Evolutionary conservation across 192 early-diverging fungal species (phyloP).

Genomic region (Backusella circina): DNA sequence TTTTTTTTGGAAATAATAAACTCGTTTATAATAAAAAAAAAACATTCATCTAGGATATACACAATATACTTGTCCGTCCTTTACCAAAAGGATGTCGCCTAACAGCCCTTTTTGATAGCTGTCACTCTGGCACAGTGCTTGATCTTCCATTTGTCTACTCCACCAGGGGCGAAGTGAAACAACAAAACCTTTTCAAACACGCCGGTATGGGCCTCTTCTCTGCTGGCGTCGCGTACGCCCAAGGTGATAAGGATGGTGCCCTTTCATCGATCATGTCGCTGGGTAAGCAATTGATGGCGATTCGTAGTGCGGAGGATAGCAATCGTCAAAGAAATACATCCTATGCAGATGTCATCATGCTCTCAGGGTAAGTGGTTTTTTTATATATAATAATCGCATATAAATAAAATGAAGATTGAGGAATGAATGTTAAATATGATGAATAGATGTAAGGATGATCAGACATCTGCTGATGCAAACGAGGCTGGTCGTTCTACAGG

Average conservation of each 20-base stretch:
- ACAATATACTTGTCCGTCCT: conserved; percentile 68
- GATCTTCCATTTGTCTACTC: conserved; percentile 81
- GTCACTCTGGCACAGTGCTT: conserved; percentile 79
- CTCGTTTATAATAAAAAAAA: not conserved
- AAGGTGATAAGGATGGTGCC: conserved; percentile 40
- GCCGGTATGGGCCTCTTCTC: conserved; percentile 41
- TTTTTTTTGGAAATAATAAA: not conserved
- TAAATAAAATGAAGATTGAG: not conserved
- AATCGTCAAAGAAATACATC: conserved; percentile 39
- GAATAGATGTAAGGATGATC: conserved; percentile 63
- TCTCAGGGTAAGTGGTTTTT: conserved; percentile 66
- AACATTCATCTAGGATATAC: conserved; percentile 42
- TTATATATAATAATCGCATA: not conserved
- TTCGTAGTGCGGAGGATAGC: conserved; percentile 20
- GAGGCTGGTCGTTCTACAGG: conserved; percentile 60
- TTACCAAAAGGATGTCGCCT: conserved; percentile 63
- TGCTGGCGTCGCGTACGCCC: conserved; percentile 47
- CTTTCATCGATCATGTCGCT: conserved; percentile 39
- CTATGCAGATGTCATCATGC: conserved; percentile 75
- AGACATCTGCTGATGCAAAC: conserved; percentile 79
- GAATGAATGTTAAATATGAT: conserved; percentile 1
- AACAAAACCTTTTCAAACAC: conserved; percentile 40
- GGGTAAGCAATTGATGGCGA: conserved; percentile 41
- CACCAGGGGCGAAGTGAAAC: conserved; percentile 58
- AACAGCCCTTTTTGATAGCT: conserved; percentile 84